These are phyloP conservation scores for Acephala macrosclerotiorum DNA, from an alignment of 2,329 filamentous ascomycete genomes.

Conservation along the genomic window DNA sequence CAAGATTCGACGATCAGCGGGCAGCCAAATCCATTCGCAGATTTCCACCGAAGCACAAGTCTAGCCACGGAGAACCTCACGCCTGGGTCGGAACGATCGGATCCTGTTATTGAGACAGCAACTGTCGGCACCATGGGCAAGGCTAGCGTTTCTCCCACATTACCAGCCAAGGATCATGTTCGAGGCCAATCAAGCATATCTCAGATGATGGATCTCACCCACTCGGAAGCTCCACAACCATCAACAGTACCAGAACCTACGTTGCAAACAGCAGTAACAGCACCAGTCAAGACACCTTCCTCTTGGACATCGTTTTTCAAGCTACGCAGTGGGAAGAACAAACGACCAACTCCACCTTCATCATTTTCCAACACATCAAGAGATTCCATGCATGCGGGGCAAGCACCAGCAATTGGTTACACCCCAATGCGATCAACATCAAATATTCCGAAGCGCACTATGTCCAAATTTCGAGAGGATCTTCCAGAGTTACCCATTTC, in stretches of 20 bases:
- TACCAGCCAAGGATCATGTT: slow-evolving; percentile 51
- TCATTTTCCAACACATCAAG: slow-evolving; percentile 94
- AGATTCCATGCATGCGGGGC: slow-evolving; percentile 73
- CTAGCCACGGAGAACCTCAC: slow-evolving; percentile 39
- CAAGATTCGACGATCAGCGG: slow-evolving; percentile 32
- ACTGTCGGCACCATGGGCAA: slow-evolving; percentile 55
- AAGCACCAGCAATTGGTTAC: slow-evolving; percentile 34
- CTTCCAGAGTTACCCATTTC: slow-evolving; percentile 86
- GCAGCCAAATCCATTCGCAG: slow-evolving; percentile 21
- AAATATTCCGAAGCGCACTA: slow-evolving; percentile 75
- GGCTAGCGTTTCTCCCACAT: slow-evolving; percentile 53
- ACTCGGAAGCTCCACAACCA: slow-evolving; percentile 36
- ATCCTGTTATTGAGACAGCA: slow-evolving; percentile 54
- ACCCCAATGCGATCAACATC: slow-evolving; percentile 40
- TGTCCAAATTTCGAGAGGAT: slow-evolving; percentile 92
- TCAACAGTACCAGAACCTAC: slow-evolving; percentile 37
- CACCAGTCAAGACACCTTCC: slow-evolving; percentile 44
- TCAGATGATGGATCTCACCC: slow-evolving; percentile 54
- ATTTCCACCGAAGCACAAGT: slow-evolving; percentile 32
- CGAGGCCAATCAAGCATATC: slow-evolving; percentile 59
- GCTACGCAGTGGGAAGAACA: slow-evolving; percentile 53
- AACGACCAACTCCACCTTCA: slow-evolving; percentile 65
- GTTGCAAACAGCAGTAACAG: slow-evolving; percentile 56
- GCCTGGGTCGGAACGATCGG: slow-evolving; percentile 40
- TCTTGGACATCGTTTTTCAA: slow-evolving; percentile 80